Conservation (phyloP, 2,329 filamentous ascomycete genomes). For the Thielaviopsis ethacetica region DNA sequence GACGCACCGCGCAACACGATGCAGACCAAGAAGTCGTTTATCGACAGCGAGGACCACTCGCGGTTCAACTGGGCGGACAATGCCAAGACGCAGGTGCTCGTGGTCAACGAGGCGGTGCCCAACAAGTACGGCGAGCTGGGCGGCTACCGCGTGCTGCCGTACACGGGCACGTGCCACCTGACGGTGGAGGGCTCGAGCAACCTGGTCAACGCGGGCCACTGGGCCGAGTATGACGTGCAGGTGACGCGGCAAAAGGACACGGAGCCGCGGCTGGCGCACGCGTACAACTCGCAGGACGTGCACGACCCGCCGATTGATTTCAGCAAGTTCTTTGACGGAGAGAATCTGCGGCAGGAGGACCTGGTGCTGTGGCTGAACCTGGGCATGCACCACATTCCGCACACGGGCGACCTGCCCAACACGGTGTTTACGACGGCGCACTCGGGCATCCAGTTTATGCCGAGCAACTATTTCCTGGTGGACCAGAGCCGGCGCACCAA, state of each 20-base stretch:
- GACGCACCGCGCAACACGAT: slow-evolving; percentile 22
- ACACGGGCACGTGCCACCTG: slow-evolving; percentile 23
- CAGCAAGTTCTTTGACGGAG: slow-evolving; percentile 23
- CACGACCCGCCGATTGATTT: slow-evolving; percentile 30
- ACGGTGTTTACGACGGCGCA: slow-evolving; percentile 20
- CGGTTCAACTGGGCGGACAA: slow-evolving; percentile 25
- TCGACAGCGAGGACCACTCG: slow-evolving; percentile 16
- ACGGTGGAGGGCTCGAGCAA: slow-evolving; percentile 27
- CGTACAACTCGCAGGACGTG: slow-evolving; percentile 23
- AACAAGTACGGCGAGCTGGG: slow-evolving; percentile 32
- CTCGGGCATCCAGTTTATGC: slow-evolving; percentile 19
- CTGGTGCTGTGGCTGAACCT: slow-evolving; percentile 37
- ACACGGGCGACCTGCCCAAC: slow-evolving; percentile 23
- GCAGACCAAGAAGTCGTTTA: slow-evolving; percentile 16
- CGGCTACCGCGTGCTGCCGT: slow-evolving; percentile 28
- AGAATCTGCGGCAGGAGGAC: slow-evolving; percentile 12
- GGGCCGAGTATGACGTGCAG: slow-evolving; percentile 29
- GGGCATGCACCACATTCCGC: slow-evolving; percentile 42
- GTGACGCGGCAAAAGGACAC: slow-evolving; percentile 30
- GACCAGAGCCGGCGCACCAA: slow-evolving; percentile 18
- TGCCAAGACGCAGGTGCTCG: slow-evolving; percentile 25
- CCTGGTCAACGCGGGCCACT: slow-evolving; percentile 22
- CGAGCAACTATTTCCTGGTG: slow-evolving; percentile 17
- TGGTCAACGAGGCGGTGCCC: slow-evolving; percentile 27
- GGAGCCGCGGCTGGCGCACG: slow-evolving; percentile 16